These are phyloP conservation scores for Ceriops zippeliana DNA, from an alignment of 345 rosid genomes.

Conservation along the genomic window DNA sequence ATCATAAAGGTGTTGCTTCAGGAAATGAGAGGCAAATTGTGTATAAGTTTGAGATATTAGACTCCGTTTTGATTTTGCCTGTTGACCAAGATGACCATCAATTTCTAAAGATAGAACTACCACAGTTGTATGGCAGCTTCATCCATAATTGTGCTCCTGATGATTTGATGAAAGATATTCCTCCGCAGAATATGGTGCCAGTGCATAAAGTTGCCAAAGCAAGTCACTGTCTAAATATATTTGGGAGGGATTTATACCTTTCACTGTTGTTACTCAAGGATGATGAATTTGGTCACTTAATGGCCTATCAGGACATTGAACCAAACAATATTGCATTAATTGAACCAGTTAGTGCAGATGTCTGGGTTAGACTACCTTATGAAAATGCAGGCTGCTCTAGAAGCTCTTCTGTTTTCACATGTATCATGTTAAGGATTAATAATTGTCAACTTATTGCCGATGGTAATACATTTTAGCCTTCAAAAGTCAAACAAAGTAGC, in stretches of 20 bases:
- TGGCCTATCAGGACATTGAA: constrained; percentile 27
- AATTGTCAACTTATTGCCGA: constrained; percentile 53
- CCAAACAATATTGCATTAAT: constrained; percentile 41
- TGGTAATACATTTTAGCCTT: constrained; percentile 47
- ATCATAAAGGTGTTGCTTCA: constrained; percentile 17
- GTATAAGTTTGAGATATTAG: constrained; percentile 72
- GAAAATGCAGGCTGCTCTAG: constrained; percentile 26
- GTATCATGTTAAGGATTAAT: constrained; percentile 63
- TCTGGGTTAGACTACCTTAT: constrained; percentile 76
- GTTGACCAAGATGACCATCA: constrained; percentile 42
- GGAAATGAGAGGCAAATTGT: constrained; percentile 30
- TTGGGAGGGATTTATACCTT: constrained; percentile 58
- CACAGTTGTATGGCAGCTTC: constrained; percentile 50
- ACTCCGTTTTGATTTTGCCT: constrained; percentile 60
- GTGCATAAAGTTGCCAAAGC: constrained; percentile 36
- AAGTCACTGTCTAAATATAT: constrained; percentile 55
- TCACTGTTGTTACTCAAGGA: constrained; percentile 41
- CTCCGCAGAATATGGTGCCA: constrained; percentile 53
- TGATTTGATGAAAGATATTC: constrained; percentile 45
- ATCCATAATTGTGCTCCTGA: constrained; percentile 34
- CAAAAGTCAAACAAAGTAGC: background rate
- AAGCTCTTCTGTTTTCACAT: constrained; percentile 34
- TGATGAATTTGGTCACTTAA: constrained; percentile 32
- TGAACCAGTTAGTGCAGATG: constrained; percentile 53
- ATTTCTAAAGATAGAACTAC: constrained; percentile 56